A percentile compares a stretch with the other conserved stretches of the same genome.
These are phyloP conservation scores for apple (Malus domestica) DNA, from an alignment of 306 rosid species.

Conservation along the genomic window ASM211411v1 NC_041799.1:30050501-30051000, in stretches of 20 bases:
- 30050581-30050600: conserved; percentile 67
- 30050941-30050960: conserved; percentile 48
- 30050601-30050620: conserved; percentile 53
- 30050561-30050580: conserved; percentile 42
- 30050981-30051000: conserved; percentile 47
- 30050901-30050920: conserved; percentile 40
- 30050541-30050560: conserved; percentile 81
- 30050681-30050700: background rate
- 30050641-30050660: too few relatives aligned
- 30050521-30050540: conserved; percentile 65
- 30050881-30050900: conserved; percentile 29
- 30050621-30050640: background rate
- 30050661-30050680: background rate
- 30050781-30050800: conserved; percentile 75
- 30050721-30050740: conserved; percentile 52
- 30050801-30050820: conserved; percentile 61
- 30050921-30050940: conserved; percentile 31
- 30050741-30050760: conserved; percentile 48
- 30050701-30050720: conserved; percentile 47
- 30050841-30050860: conserved; percentile 53
- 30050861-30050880: conserved; percentile 47
- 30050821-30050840: conserved; percentile 54
- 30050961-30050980: conserved; percentile 67
- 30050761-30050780: conserved; percentile 74
- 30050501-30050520: conserved; percentile 64